A percentile compares a stretch with the other conserved stretches of the same genome.
Conservation (phyloP, 257 asterid species). For the Misopates orontium region DNA sequence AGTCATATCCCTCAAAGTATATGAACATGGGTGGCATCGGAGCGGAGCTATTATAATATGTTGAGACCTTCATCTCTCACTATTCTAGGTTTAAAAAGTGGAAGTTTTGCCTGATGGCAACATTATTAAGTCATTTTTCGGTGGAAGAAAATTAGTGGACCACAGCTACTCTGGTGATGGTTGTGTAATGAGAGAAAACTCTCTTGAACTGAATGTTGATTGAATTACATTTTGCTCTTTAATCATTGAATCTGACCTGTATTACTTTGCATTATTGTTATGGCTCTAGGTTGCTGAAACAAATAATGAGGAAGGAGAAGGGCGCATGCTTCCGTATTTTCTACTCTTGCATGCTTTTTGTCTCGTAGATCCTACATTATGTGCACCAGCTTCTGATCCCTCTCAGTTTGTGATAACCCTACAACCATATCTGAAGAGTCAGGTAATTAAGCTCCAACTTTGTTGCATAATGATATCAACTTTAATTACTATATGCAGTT, state of each 20-base stretch:
- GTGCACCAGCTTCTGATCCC: slow-evolving; percentile 97
- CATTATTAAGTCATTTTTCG: slow-evolving; percentile 1
- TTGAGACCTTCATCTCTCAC: slow-evolving; percentile 15
- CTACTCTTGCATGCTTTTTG: slow-evolving; percentile 91
- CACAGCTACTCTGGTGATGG: slow-evolving; percentile 26
- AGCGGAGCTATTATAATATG: too few species aligned
- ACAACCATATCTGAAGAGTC: slow-evolving; percentile 93
- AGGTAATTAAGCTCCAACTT: slow-evolving; percentile 47
- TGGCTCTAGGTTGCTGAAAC: slow-evolving; percentile 74
- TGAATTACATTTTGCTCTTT: slow-evolving; percentile 13
- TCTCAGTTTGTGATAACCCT: slow-evolving; percentile 90
- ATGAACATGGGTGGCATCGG: slow-evolving; percentile 15
- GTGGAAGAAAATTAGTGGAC: slow-evolving; percentile 2
- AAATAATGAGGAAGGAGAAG: slow-evolving; percentile 73
- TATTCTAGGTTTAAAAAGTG: background rate
- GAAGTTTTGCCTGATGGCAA: slow-evolving; percentile 7
- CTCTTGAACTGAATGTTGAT: slow-evolving; percentile 10
- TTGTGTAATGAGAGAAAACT: background rate
- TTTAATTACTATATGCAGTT: slow-evolving; percentile 17
- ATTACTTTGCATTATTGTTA: slow-evolving; percentile 23
- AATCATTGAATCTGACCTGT: slow-evolving; percentile 7
- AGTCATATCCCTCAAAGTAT: slow-evolving; percentile 14
- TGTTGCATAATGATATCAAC: background rate
- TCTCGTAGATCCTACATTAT: slow-evolving; percentile 81
- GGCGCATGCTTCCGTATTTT: slow-evolving; percentile 82